Percentiles rank a stretch among this genome's conserved stretches.
Conservation (phyloP, 2,329 filamentous ascomycete species). For the Cladosporium oxysporum region DNA sequence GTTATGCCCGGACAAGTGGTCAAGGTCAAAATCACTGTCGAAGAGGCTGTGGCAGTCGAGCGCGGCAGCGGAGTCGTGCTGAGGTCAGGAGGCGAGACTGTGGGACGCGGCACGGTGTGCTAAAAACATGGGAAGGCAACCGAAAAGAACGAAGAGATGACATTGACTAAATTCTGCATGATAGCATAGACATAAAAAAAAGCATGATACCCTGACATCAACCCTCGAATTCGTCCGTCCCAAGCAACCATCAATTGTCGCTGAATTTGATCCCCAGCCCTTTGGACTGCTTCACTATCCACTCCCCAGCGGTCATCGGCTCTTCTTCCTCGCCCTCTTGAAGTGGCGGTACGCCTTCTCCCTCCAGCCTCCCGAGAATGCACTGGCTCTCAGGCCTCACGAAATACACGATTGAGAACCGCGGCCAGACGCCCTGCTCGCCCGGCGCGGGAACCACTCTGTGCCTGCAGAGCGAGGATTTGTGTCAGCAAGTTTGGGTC, state of each 20-base stretch:
- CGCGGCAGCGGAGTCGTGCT: slow-evolving; percentile 78
- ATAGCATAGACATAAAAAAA: slow-evolving; percentile 10
- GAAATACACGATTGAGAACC: slow-evolving; percentile 60
- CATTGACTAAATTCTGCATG: neutral
- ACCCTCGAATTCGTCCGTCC: neutral
- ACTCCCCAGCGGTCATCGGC: slow-evolving; percentile 43
- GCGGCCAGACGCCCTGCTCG: slow-evolving; percentile 46
- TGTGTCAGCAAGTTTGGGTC: neutral
- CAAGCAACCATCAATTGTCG: slow-evolving; percentile 11
- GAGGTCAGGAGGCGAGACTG: slow-evolving; percentile 75
- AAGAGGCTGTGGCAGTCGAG: slow-evolving; percentile 75
- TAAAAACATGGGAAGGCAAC: neutral
- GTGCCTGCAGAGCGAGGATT: slow-evolving; percentile 39
- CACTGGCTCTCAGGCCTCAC: slow-evolving; percentile 53
- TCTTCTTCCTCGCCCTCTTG: slow-evolving; percentile 37
- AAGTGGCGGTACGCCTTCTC: slow-evolving; percentile 30
- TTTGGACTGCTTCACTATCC: slow-evolving; percentile 44
- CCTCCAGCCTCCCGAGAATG: slow-evolving; percentile 43
- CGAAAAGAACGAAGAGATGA: neutral
- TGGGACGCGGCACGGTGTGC: slow-evolving; percentile 72
- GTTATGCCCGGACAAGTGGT: slow-evolving; percentile 78
- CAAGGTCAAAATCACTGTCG: slow-evolving; percentile 60
- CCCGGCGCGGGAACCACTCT: slow-evolving; percentile 54
- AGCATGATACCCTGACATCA: slow-evolving; percentile 18
- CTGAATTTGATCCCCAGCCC: slow-evolving; percentile 33